Percentiles rank a stretch among this genome's conserved stretches.
Evolutionary conservation across 306 rosid species (phyloP).

Genomic region (Lathyrus oleraceus): DNA sequence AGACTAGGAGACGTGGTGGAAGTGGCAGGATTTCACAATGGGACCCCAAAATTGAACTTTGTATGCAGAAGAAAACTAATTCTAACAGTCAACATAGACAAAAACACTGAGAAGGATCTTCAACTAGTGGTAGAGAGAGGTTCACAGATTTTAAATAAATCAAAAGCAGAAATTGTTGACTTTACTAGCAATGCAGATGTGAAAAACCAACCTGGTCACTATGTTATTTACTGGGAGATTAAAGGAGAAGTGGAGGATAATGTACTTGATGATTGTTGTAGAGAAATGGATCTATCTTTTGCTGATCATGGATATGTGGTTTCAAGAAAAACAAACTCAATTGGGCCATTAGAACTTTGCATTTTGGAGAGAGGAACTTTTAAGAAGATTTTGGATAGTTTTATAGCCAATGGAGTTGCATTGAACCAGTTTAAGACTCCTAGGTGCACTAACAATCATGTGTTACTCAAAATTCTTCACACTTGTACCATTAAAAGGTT

Average conservation of each 20-base stretch:
- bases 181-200: slow-evolving; percentile 79
- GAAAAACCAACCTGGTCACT: slow-evolving; percentile 61
- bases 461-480: slow-evolving; percentile 57
- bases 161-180: slow-evolving; percentile 67
- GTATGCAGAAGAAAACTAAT: slow-evolving; percentile 78
- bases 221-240: slow-evolving; percentile 81
- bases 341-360: slow-evolving; percentile 76
- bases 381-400: slow-evolving; percentile 70
- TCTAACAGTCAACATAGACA: slow-evolving; percentile 76
- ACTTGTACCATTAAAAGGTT: slow-evolving; percentile 45
- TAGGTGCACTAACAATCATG: slow-evolving; percentile 70
- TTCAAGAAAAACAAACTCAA: slow-evolving; percentile 63
- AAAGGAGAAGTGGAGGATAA: slow-evolving; percentile 66
- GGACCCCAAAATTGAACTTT: slow-evolving; percentile 79
- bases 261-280: slow-evolving; percentile 59
- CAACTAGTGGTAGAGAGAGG: slow-evolving; percentile 82
- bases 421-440: slow-evolving; percentile 92
- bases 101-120: slow-evolving; percentile 88
- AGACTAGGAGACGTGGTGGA: slow-evolving; percentile 95
- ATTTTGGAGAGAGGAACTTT: slow-evolving; percentile 74
- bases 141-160: slow-evolving; percentile 45
- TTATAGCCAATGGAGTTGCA: slow-evolving; percentile 66
- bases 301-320: slow-evolving; percentile 86
- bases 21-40: slow-evolving; percentile 72
- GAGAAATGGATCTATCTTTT: slow-evolving; percentile 71